These are phyloP conservation scores for Flammula alnicola DNA, from an alignment of 1,284 basidiomycete genomes.

Conservation along the genomic window DNA sequence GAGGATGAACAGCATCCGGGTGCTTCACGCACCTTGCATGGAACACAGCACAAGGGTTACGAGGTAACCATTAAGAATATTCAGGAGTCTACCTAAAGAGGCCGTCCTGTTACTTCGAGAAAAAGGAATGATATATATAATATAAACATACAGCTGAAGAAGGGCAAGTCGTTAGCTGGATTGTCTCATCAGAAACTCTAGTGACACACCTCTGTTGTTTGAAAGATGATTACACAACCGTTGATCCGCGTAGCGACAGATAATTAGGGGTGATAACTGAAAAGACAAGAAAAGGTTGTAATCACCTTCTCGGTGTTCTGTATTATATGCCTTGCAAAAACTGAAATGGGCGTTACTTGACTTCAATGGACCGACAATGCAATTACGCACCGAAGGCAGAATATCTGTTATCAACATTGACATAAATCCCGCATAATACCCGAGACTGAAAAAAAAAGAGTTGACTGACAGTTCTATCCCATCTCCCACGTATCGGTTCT, in stretches of 20 bases:
- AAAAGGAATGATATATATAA: background rate
- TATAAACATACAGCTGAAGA: background rate
- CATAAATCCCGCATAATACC: no score
- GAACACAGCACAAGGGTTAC: constrained; percentile 4
- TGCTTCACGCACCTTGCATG: constrained; percentile 10
- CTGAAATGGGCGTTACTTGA: no score
- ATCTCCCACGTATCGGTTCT: constrained; percentile 17
- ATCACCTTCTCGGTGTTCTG: no score
- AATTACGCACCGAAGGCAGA: no score
- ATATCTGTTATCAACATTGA: no score
- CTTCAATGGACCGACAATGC: no score
- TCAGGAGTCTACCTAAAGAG: constrained; percentile 6
- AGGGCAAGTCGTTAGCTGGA: background rate
- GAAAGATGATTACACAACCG: background rate
- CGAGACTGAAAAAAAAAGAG: no score
- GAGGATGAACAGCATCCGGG: background rate
- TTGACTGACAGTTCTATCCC: no score
- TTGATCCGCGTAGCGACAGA: no score
- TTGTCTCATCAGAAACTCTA: background rate
- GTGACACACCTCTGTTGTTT: background rate
- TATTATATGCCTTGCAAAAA: no score
- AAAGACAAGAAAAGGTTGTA: no score
- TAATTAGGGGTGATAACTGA: no score
- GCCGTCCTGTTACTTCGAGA: background rate
- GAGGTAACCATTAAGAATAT: background rate